phyloP scores from a whole-genome alignment of 176 grass and related monocot species.

The Zoysia japonica region DNA sequence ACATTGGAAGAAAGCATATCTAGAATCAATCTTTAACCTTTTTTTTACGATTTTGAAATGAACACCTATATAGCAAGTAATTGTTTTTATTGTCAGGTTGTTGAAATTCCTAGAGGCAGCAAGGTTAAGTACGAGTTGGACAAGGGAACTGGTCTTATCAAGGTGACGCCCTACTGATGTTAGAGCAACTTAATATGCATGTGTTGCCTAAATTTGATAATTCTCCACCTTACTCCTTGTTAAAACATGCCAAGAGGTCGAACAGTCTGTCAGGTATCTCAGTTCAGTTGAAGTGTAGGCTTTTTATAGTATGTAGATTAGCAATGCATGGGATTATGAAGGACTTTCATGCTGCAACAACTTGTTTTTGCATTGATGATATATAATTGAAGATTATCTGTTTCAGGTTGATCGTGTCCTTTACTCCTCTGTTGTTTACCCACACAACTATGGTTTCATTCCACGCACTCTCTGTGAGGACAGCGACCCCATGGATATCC shows the following conservation, averaged over 20 bases:
- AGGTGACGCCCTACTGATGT: conserved; percentile 53
- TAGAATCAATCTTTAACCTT: background rate
- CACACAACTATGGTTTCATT: conserved; percentile 98
- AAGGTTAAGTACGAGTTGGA: conserved; percentile 98
- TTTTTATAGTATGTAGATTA: conserved; percentile 17
- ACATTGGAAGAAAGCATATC: conserved; percentile 28
- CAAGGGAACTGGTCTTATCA: conserved; percentile 85
- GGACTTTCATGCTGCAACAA: conserved; percentile 5
- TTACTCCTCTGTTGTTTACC: conserved; percentile 98
- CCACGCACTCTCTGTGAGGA: conserved; percentile 93
- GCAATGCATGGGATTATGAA: background rate
- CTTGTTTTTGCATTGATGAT: conserved; percentile 9
- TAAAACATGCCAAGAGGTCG: background rate
- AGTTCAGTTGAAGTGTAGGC: background rate
- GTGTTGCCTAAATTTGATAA: background rate
- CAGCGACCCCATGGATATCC: conserved; percentile 87
- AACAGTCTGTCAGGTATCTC: background rate
- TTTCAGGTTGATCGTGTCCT: conserved; percentile 97
- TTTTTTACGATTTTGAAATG: background rate
- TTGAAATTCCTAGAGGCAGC: conserved; percentile 94
- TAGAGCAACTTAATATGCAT: background rate
- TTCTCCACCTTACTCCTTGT: background rate
- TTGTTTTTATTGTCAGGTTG: conserved; percentile 57
- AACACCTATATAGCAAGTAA: background rate
- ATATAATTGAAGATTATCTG: no score